Evolutionary conservation across 2,329 filamentous ascomycete species (phyloP).

Genomic region (Tympanopsis confertula): DNA sequence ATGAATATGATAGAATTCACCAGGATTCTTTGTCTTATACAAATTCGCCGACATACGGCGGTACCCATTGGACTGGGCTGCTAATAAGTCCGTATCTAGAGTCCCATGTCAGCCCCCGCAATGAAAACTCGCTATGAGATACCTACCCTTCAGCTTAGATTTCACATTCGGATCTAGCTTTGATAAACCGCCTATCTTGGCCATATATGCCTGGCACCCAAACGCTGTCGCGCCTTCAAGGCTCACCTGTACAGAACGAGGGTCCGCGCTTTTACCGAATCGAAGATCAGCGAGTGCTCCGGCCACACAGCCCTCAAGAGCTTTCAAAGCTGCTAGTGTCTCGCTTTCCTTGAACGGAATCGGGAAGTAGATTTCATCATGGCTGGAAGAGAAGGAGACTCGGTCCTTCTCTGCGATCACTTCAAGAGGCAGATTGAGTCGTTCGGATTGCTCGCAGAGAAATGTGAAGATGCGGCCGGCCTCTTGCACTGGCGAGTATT

Average conservation of each 20-base stretch:
- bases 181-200: background rate
- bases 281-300: slow-evolving; percentile 16
- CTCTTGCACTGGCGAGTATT: slow-evolving; percentile 7
- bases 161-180: slow-evolving; percentile 1
- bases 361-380: slow-evolving; percentile 28
- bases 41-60: slow-evolving; percentile 38
- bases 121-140: background rate
- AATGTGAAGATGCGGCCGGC: slow-evolving; percentile 6
- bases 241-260: slow-evolving; percentile 14
- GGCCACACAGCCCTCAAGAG: slow-evolving; percentile 23
- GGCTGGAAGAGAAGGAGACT: slow-evolving; percentile 19
- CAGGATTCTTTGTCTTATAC: slow-evolving; percentile 34
- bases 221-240: slow-evolving; percentile 28
- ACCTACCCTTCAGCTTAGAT: background rate
- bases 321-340: slow-evolving; percentile 28
- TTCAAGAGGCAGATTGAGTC: slow-evolving; percentile 13
- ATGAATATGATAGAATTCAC: slow-evolving; percentile 38
- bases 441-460: slow-evolving; percentile 5
- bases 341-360: slow-evolving; percentile 35
- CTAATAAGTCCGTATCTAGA: slow-evolving; percentile 35
- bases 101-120: background rate
- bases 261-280: slow-evolving; percentile 4
- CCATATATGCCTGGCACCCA: slow-evolving; percentile 1
- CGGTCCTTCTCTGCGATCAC: slow-evolving; percentile 10
- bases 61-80: slow-evolving; percentile 37